Conservation (phyloP, 1,284 basidiomycete genomes). For the Puccinia coronata region DNA sequence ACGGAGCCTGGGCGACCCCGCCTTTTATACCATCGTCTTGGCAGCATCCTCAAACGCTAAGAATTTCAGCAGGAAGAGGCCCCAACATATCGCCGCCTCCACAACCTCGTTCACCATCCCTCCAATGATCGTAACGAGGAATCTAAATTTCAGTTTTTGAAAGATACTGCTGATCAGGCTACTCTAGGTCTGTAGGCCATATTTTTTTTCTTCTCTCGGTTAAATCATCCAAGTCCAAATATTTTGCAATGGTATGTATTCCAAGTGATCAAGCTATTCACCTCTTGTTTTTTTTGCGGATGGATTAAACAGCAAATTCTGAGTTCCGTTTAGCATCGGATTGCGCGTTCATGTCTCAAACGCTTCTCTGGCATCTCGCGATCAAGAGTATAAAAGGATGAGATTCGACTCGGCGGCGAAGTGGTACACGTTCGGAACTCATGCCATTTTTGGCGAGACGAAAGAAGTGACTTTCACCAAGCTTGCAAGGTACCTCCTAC, state of each 20-base stretch:
- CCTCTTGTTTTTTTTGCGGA: background rate
- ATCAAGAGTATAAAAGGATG: slow-evolving; percentile 31
- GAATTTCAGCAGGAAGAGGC: background rate
- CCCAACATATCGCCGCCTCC: background rate
- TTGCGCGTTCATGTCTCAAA: slow-evolving; percentile 46
- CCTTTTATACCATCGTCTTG: slow-evolving; percentile 39
- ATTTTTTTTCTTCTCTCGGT: no score
- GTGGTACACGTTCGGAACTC: slow-evolving; percentile 43
- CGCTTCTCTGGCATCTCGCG: slow-evolving; percentile 39
- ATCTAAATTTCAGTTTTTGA: slow-evolving; percentile 36
- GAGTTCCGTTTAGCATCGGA: slow-evolving; percentile 36
- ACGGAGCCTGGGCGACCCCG: slow-evolving; percentile 27
- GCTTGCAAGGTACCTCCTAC: slow-evolving; percentile 47
- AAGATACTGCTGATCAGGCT: slow-evolving; percentile 34
- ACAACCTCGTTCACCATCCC: background rate
- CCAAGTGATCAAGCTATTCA: background rate
- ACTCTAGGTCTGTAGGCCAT: slow-evolving; percentile 15
- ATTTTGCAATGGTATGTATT: background rate
- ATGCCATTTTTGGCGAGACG: slow-evolving; percentile 19
- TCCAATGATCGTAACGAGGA: background rate
- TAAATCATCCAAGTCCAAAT: no score
- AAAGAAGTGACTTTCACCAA: slow-evolving; percentile 43
- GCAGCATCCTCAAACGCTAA: slow-evolving; percentile 12
- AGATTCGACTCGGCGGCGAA: slow-evolving; percentile 31
- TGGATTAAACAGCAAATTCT: slow-evolving; percentile 24